A percentile compares a stretch with the other conserved stretches of the same genome.
These are phyloP conservation scores for Chrysoporthe cubensis DNA, from an alignment of 2,329 filamentous ascomycete genomes.

Conservation along the genomic window DNA sequence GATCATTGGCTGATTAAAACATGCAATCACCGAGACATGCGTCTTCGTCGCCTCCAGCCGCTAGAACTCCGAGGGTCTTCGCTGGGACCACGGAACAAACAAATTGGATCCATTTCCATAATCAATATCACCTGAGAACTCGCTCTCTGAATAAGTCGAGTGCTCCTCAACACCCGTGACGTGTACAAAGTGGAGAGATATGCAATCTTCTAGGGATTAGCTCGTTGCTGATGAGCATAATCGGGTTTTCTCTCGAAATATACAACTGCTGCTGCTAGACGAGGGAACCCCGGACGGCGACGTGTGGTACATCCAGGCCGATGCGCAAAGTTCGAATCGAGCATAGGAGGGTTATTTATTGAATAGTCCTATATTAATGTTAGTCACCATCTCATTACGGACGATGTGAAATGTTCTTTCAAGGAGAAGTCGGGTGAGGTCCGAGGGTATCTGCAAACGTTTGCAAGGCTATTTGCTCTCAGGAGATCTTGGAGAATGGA, in stretches of 20 bases:
- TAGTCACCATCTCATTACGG: constrained; percentile 38
- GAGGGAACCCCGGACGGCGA: not conserved
- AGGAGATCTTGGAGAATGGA: constrained; percentile 47
- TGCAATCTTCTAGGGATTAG: too few relatives aligned
- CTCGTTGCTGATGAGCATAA: too few relatives aligned
- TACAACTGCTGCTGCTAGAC: not conserved
- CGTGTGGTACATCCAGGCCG: not conserved
- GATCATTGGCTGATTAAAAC: not conserved
- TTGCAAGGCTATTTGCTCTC: constrained; percentile 38
- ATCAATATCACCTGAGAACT: constrained; percentile 24
- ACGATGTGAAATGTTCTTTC: constrained; percentile 33
- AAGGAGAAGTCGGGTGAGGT: constrained; percentile 39
- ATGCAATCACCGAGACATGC: not conserved
- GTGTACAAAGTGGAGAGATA: not conserved
- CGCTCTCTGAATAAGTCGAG: constrained; percentile 41
- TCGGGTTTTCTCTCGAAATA: not conserved
- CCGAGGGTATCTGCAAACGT: constrained; percentile 38
- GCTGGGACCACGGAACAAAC: not conserved
- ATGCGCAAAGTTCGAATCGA: not conserved
- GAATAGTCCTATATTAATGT: constrained; percentile 44
- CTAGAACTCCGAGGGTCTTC: constrained; percentile 32
- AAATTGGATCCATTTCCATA: too few relatives aligned
- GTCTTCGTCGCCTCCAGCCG: not conserved
- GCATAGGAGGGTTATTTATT: constrained; percentile 7
- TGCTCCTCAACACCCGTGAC: constrained; percentile 46